A percentile compares a stretch with the other conserved stretches of the same genome.
phyloP scores from a whole-genome alignment of 257 asterid genomes.

The Solanum pinnatisectum region DNA sequence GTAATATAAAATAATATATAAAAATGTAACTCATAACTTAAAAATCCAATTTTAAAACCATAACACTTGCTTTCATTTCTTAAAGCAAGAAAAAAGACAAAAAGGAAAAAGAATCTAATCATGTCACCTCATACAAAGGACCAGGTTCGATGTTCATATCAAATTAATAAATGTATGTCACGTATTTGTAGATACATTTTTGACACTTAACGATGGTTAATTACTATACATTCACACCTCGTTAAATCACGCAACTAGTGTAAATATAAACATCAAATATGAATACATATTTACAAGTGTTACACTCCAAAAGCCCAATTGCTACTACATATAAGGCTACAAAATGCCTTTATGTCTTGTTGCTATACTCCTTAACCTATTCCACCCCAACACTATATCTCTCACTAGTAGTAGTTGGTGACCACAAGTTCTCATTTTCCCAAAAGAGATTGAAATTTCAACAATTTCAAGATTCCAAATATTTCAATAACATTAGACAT shows the following conservation, averaged over 20 bases:
- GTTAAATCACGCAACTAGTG: background rate
- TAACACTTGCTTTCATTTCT: background rate
- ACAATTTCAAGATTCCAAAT: background rate
- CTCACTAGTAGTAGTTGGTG: background rate
- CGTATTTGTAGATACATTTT: background rate
- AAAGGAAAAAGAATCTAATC: background rate
- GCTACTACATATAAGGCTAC: background rate
- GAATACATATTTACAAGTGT: accelerated
- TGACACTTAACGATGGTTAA: background rate
- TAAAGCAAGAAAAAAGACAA: background rate
- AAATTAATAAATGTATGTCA: background rate
- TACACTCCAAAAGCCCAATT: background rate
- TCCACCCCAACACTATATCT: background rate
- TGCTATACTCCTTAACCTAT: background rate
- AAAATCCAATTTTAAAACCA: background rate
- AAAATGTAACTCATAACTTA: background rate
- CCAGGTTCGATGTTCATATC: background rate
- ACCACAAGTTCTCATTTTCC: background rate
- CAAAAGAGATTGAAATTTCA: background rate
- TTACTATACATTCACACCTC: background rate
- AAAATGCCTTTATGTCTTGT: background rate
- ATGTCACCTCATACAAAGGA: background rate
- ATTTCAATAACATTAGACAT: background rate
- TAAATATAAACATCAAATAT: background rate
- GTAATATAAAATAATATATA: background rate